Conservation (phyloP, 129 eudicot species). For the Ambrosia trifida region DNA sequence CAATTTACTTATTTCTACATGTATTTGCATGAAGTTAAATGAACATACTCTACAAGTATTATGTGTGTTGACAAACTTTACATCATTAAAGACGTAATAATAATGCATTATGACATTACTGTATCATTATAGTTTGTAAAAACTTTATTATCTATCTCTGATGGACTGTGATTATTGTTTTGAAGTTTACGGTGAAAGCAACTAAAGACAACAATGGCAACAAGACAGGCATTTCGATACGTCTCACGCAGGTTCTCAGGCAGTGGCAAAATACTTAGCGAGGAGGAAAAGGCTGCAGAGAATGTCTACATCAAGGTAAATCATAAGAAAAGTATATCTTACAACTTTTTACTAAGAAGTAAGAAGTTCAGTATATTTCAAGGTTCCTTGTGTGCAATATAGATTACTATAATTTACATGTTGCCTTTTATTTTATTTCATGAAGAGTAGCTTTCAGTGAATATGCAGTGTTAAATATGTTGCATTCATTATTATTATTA, state of each 20-base stretch:
- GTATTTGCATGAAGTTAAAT: background rate
- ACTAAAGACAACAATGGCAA: constrained; percentile 49
- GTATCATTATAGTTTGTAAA: constrained; percentile 11
- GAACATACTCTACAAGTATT: background rate
- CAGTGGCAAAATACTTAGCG: constrained; percentile 68
- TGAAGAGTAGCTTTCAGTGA: constrained; percentile 13
- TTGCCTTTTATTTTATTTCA: background rate
- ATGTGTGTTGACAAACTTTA: background rate
- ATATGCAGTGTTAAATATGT: background rate
- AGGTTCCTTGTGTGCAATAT: background rate
- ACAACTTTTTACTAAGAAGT: constrained; percentile 1
- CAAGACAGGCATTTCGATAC: constrained; percentile 60
- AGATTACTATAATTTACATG: background rate
- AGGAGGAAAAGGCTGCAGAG: constrained; percentile 99
- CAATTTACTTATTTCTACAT: constrained; percentile 2
- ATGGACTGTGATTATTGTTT: constrained; percentile 2
- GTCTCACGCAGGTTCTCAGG: constrained; percentile 75
- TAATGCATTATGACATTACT: constrained; percentile 4
- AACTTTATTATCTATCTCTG: constrained; percentile 7
- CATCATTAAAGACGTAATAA: background rate
- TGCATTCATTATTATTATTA: background rate
- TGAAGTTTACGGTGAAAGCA: constrained; percentile 37
- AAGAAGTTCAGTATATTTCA: background rate
- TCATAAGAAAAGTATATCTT: background rate
- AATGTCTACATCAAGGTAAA: constrained; percentile 83